Evolutionary conservation across 225 moss, liverwort and hornwort species (phyloP).

Genomic region (Polytrichum formosum): DNA sequence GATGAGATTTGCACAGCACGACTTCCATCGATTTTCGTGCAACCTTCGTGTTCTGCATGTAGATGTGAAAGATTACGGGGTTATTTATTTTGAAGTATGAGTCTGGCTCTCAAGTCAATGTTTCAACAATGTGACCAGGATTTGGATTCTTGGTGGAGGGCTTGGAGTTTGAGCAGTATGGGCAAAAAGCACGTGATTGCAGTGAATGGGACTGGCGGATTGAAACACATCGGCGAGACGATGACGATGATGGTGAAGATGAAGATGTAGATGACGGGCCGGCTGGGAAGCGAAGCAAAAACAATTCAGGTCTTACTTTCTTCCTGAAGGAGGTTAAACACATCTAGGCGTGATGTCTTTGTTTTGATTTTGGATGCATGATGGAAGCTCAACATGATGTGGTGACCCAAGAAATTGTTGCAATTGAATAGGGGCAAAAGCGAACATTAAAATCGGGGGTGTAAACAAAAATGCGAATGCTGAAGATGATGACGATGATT

Average conservation of each 20-base stretch:
- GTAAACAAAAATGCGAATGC: conserved; percentile 14
- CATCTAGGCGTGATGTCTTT: conserved; percentile 6
- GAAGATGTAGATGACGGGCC: conserved; percentile 5
- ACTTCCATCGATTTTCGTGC: no score
- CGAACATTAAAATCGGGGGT: conserved; percentile 19
- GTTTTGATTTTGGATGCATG: conserved; percentile 1
- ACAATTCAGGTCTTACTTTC: no score
- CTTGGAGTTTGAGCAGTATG: conserved; percentile 44
- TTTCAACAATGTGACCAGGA: conserved; percentile 16
- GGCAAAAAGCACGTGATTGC: conserved; percentile 24
- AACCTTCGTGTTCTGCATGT: no score
- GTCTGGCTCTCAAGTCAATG: not conserved
- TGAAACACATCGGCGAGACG: conserved; percentile 19
- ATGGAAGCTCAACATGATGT: no score
- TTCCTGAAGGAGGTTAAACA: no score
- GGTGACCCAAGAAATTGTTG: no score
- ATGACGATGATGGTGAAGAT: conserved; percentile 11
- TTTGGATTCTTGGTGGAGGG: conserved; percentile 50
- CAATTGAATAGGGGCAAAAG: conserved; percentile 17
- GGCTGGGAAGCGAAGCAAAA: no score
- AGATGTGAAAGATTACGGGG: no score
- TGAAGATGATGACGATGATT: conserved; percentile 31
- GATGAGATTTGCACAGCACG: no score
- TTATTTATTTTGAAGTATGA: no score
- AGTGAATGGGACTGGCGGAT: conserved; percentile 48